Evolutionary conservation across 495 filamentous ascomycete genomes (phyloP), one percentile per base, ranked within the genome.

Genomic region (Neurospora tetraspora): DNA sequence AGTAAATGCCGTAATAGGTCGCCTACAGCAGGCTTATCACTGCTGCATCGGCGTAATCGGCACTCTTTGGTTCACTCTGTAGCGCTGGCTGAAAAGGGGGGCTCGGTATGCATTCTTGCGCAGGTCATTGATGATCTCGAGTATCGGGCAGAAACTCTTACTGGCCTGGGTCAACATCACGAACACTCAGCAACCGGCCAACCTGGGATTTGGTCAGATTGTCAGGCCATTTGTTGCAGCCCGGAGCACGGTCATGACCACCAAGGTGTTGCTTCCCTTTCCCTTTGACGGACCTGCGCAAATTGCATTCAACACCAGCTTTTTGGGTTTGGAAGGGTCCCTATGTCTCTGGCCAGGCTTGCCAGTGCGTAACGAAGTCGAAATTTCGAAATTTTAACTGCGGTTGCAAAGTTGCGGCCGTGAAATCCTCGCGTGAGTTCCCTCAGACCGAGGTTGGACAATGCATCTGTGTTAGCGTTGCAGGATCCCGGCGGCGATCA

Each of bases 381-480:
- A 61, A 34, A 16, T 34, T 9, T 61, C 53, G 7, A 65, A 65
- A 65, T 18, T 65, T 65, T 14, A 18, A 31, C 31, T 65, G 53
- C 6, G 7, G 5, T 61, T 61, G 14, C 53, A 34, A 61, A 31
- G 27, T 65, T 65, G 53, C 53, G 27, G 53, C 53, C 53, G 53
- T 65, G 53, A 34, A 65, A 65, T 65, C 53, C 53, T 65, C 53
- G 53, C 53, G 27, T 1, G 53, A 65, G 40, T 69, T 72, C 74
- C 75, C 12, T 69, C 69, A 72, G 59, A 59, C 75, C 75, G 75
- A 74, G 71, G 75, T 74, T 76, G 70, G 73, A 36, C 68, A 47
- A 40, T 9, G 61, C 69, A 18, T 39, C 34, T 4, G 31, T 68
- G 38, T 69, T 38, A 68, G 47, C 71, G 37, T 36, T 68, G 37